Base-by-base conservation (phyloP, 2,329 filamentous ascomycete species). In the Simplicillium sp. region DNA sequence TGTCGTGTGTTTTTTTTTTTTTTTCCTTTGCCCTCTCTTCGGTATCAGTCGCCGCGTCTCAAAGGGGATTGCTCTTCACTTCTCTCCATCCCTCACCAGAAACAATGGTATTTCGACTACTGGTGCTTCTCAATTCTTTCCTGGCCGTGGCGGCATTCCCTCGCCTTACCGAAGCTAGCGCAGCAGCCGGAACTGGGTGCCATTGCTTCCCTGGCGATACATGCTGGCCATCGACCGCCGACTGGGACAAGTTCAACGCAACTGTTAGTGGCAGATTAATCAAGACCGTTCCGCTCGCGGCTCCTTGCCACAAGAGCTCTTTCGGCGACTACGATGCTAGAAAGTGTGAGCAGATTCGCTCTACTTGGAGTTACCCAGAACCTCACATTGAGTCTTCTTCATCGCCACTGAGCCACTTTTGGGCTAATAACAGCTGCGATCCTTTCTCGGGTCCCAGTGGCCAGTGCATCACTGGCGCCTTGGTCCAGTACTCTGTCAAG, bases 181-280 rank as follows among this genome's bases (percentile, higher is more conserved):
- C 20, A 6, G 20, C 20, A 6, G 20, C 6, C 6, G 20, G 20
- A 25, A 25, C 20, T 25, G 37, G 14, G 11, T 75, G 71, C 52
- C 62, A 64, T 14, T 73, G 65, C 54, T 64, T 70, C 29, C 73
- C 74, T 2, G 65, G 64, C 13, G 71, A 77, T 38, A 28, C 49
- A 1, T 71, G 67, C 50, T 80, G 75, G 75, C 75, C 75, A 1
- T 58, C 59, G 0, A 18, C 44, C 3, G 38, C 46, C 6, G 50
- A 55, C n/a, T 79, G 74, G 74, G 47, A 53, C 7, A 39, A 48
- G 3, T 64, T 80, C 46, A 79, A 80, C 50, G 35, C 53, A 20
- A 68, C 72, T 2, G 55, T 79, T 1, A 56, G 58, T 3, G 76
- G 76, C 0, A 59, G 57, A 9, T 57, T 80, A 17, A 59, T 79